A percentile compares a stretch with the other conserved stretches of the same genome.
Conservation (phyloP, 2,329 filamentous ascomycete species). For the Aspergillus flavus region DNA sequence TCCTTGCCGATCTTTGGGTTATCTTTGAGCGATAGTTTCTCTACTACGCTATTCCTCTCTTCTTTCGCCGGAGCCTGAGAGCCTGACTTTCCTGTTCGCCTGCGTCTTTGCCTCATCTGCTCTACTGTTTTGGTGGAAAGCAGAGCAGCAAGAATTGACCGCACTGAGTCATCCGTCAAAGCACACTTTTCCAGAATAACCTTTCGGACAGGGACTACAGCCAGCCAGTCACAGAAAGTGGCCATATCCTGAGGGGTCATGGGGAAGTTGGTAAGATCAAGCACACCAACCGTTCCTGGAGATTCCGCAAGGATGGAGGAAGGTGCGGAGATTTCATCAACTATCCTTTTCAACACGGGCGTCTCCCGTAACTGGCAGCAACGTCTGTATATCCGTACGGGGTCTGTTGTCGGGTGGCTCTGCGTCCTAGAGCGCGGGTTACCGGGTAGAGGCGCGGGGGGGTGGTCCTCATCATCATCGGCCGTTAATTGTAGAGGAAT, state of each 20-base stretch:
- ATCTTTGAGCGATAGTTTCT: slow-evolving; percentile 85
- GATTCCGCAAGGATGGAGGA: slow-evolving; percentile 65
- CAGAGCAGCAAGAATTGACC: slow-evolving; percentile 83
- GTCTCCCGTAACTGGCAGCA: slow-evolving; percentile 95
- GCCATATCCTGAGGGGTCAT: slow-evolving; percentile 81
- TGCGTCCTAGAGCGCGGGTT: slow-evolving; percentile 55
- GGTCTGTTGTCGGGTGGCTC: slow-evolving; percentile 80
- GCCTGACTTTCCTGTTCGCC: slow-evolving; percentile 41
- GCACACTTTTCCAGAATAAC: slow-evolving; percentile 85
- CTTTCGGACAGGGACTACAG: slow-evolving; percentile 87
- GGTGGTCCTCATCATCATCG: slow-evolving; percentile 64
- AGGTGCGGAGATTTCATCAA: slow-evolving; percentile 77
- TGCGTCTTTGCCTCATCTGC: slow-evolving; percentile 54
- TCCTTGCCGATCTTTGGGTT: slow-evolving; percentile 81
- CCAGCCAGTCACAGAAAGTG: slow-evolving; percentile 90
- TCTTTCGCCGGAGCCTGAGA: slow-evolving; percentile 31
- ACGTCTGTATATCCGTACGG: slow-evolving; percentile 86
- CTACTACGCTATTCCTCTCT: slow-evolving; percentile 67
- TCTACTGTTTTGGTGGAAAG: slow-evolving; percentile 74
- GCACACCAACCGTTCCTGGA: slow-evolving; percentile 75
- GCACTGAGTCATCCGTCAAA: slow-evolving; percentile 80
- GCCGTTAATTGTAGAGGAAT: slow-evolving; percentile 81
- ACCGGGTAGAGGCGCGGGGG: slow-evolving; percentile 38
- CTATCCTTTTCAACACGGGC: slow-evolving; percentile 86
- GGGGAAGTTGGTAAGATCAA: slow-evolving; percentile 83